These are phyloP conservation scores for Nakaseomyces glabratus DNA, from an alignment of 1,139 yeast species.

Conservation along the genomic window DNA sequence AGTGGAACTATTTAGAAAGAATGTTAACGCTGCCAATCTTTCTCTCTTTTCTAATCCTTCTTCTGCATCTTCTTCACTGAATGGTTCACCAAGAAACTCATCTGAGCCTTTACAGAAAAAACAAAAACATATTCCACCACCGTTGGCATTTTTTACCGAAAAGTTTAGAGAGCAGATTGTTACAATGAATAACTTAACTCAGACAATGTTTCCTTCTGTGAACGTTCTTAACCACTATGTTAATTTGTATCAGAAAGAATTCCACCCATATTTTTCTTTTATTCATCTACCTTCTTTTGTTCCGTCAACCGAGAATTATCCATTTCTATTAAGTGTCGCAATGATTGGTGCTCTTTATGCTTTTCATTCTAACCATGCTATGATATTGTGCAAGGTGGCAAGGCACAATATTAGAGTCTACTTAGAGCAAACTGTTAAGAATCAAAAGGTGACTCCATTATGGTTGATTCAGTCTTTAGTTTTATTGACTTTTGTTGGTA, in stretches of 20 bases:
- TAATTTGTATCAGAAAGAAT: conserved; percentile 60
- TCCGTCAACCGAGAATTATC: conserved; percentile 55
- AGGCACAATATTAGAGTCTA: conserved; percentile 69
- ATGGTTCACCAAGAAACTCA: conserved; percentile 7
- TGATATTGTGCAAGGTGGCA: conserved; percentile 67
- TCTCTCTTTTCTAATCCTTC: conserved; percentile 10
- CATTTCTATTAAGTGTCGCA: conserved; percentile 72
- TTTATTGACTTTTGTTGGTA: conserved; percentile 70
- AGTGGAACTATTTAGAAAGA: conserved; percentile 46
- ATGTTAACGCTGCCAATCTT: conserved; percentile 17
- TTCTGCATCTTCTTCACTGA: conserved; percentile 20
- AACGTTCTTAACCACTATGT: conserved; percentile 69
- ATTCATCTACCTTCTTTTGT: conserved; percentile 64
- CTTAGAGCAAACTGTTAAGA: conserved; percentile 52
- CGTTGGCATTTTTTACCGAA: conserved; percentile 39
- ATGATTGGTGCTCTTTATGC: conserved; percentile 84
- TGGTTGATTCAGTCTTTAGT: conserved; percentile 86
- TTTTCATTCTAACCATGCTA: conserved; percentile 70
- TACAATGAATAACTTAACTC: conserved; percentile 40
- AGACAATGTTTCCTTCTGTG: conserved; percentile 60
- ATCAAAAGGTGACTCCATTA: conserved; percentile 61
- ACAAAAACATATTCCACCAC: conserved; percentile 7
- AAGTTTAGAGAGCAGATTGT: conserved; percentile 46
- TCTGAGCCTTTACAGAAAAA: conserved; percentile 1
- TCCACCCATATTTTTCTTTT: conserved; percentile 74